Percentiles rank a stretch among this genome's conserved stretches.
These are phyloP conservation scores for Solidago caesia DNA, from an alignment of 129 eudicot genomes.

Conservation along the genomic window DNA sequence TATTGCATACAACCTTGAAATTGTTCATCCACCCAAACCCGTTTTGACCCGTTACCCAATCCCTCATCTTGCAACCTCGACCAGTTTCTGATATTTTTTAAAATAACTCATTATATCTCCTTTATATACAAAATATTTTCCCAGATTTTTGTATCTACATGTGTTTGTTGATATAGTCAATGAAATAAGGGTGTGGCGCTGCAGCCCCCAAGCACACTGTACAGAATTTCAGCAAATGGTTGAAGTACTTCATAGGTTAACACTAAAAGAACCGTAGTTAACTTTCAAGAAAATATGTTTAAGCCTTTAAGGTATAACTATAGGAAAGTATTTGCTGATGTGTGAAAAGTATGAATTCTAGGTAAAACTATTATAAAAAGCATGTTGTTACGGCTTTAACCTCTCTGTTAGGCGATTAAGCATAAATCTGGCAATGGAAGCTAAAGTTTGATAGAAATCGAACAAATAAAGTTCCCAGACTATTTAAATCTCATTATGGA, in stretches of 20 bases:
- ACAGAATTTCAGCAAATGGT: not conserved
- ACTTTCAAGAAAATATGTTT: not conserved
- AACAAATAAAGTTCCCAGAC: not conserved
- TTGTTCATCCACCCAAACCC: not conserved
- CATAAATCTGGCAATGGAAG: conserved; percentile 6
- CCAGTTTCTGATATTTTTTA: not conserved
- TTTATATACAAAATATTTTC: not conserved
- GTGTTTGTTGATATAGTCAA: conserved; percentile 9
- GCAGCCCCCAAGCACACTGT: conserved; percentile 14
- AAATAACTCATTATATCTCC: not conserved
- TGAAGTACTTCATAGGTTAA: conserved; percentile 15
- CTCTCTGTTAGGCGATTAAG: conserved; percentile 12
- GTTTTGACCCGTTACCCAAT: not conserved
- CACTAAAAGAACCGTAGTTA: conserved; percentile 11
- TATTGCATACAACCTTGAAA: not conserved
- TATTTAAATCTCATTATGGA: conserved; percentile 20
- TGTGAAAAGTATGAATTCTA: conserved; percentile 13
- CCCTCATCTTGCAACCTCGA: not conserved
- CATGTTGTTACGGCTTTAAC: conserved; percentile 6
- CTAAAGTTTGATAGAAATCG: conserved; percentile 4
- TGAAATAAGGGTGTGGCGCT: conserved; percentile 8
- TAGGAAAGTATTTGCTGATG: conserved; percentile 2
- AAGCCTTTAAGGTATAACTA: conserved; percentile 2
- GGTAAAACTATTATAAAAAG: conserved; percentile 20
- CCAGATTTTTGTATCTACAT: not conserved